Evolutionary conservation across 2,329 filamentous ascomycete genomes (phyloP).

Genomic region (Zymoseptoria pseudotritici): DNA sequence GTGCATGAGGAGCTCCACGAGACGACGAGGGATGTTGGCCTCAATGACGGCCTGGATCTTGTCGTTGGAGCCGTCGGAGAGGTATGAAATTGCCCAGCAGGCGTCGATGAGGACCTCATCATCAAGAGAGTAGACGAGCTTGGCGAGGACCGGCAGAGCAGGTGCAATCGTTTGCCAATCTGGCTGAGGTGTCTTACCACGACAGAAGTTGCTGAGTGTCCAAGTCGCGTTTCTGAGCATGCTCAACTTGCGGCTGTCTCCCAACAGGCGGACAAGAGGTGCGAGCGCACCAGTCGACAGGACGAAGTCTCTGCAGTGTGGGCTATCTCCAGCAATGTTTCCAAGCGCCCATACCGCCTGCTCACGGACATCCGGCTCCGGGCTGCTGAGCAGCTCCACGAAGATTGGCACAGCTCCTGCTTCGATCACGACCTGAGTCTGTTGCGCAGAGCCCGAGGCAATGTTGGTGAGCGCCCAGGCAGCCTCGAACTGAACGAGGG

Average conservation of each 20-base stretch:
- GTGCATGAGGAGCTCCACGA: slow-evolving; percentile 96
- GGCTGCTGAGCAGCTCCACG: slow-evolving; percentile 89
- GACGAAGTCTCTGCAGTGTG: slow-evolving; percentile 94
- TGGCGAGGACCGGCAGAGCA: slow-evolving; percentile 87
- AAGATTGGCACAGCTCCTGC: slow-evolving; percentile 97
- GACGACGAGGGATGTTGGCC: slow-evolving; percentile 88
- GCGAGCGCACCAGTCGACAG: slow-evolving; percentile 83
- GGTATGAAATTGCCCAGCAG: slow-evolving; percentile 98
- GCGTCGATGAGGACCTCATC: slow-evolving; percentile 98
- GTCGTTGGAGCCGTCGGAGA: slow-evolving; percentile 95
- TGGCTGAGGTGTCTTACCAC: slow-evolving; percentile 97
- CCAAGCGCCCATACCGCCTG: slow-evolving; percentile 98
- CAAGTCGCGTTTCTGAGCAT: slow-evolving; percentile 98
- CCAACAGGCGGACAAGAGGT: slow-evolving; percentile 80
- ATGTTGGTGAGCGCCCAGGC: slow-evolving; percentile 99
- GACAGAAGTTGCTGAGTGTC: slow-evolving; percentile 99
- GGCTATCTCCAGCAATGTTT: slow-evolving; percentile 98
- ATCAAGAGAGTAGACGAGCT: slow-evolving; percentile 96
- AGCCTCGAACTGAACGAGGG: slow-evolving; percentile 96
- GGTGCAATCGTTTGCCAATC: slow-evolving; percentile 96
- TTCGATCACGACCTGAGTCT: slow-evolving; percentile 98
- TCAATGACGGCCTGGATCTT: slow-evolving; percentile 99
- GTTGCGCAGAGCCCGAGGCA: slow-evolving; percentile 89
- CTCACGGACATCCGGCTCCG: slow-evolving; percentile 94
- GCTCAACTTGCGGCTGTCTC: slow-evolving; percentile 96